Conservation (phyloP, 2,329 filamentous ascomycete genomes). For the Byssothecium circinans region DNA sequence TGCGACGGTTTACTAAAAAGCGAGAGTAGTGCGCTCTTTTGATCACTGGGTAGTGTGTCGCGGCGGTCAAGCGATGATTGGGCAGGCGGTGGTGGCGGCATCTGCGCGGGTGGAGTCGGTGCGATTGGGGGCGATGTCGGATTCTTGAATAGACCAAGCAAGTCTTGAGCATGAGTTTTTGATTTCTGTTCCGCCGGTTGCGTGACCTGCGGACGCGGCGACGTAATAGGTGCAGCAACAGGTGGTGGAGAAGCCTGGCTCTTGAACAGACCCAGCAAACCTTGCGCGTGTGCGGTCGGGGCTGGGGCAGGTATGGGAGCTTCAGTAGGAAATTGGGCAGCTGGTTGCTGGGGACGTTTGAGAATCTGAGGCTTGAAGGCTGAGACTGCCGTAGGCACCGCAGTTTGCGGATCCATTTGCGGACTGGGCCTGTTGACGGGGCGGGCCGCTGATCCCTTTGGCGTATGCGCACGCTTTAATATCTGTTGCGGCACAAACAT, state of each 20-base stretch:
- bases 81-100: constrained; percentile 7
- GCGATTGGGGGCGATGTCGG: constrained; percentile 8
- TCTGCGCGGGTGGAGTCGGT: constrained; percentile 13
- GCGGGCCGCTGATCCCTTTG: constrained; percentile 4
- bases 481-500: constrained; percentile 34
- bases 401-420: constrained; percentile 10
- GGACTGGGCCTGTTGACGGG: constrained; percentile 10
- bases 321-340: constrained; percentile 6
- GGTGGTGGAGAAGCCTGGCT: constrained; percentile 14
- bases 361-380: constrained; percentile 41
- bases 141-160: constrained; percentile 19
- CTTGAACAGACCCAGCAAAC: constrained; percentile 25
- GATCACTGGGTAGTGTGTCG: constrained; percentile 31
- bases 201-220: constrained; percentile 3
- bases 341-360: constrained; percentile 33
- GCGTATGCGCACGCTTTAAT: constrained; percentile 21
- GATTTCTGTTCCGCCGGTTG: neutral
- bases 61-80: constrained; percentile 27
- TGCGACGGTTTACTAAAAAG: constrained; percentile 36
- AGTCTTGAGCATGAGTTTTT: constrained; percentile 8
- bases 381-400: constrained; percentile 13
- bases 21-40: constrained; percentile 41
- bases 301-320: neutral
- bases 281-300: constrained; percentile 12
- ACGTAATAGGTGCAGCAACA: constrained; percentile 8